A percentile compares a stretch with the other conserved stretches of the same genome.
Conservation (phyloP, 805 yeast genomes). For the Myxozyma neotropica region DNA sequence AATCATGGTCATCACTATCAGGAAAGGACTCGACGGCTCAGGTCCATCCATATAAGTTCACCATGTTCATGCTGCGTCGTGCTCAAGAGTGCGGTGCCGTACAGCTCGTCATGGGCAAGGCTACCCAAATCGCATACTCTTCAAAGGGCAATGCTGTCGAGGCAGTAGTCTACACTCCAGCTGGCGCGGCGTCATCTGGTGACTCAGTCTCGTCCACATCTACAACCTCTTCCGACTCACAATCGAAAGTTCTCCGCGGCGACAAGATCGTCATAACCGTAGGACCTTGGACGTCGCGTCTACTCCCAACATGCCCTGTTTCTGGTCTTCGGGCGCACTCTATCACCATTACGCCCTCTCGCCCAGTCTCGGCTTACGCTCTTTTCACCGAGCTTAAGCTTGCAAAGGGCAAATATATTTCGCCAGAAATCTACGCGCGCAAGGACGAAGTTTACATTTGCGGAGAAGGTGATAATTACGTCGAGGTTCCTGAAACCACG, state of each 20-base stretch:
- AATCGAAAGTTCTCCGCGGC: slow-evolving; percentile 49
- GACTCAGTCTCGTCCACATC: slow-evolving; percentile 7
- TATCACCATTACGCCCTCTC: slow-evolving; percentile 81
- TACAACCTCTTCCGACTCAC: slow-evolving; percentile 1
- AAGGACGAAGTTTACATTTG: slow-evolving; percentile 95
- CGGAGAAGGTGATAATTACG: slow-evolving; percentile 93
- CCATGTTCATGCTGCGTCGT: slow-evolving; percentile 76
- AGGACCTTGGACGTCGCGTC: slow-evolving; percentile 96
- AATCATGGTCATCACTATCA: slow-evolving; percentile 78
- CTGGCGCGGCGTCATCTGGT: slow-evolving; percentile 39
- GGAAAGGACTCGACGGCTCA: slow-evolving; percentile 90
- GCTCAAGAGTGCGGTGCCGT: slow-evolving; percentile 82
- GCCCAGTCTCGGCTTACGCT: slow-evolving; percentile 87
- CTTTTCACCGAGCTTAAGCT: slow-evolving; percentile 87
- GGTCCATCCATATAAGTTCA: slow-evolving; percentile 92
- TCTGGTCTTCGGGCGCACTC: slow-evolving; percentile 94
- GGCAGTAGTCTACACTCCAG: slow-evolving; percentile 44
- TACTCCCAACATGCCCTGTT: slow-evolving; percentile 90
- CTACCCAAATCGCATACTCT: slow-evolving; percentile 62
- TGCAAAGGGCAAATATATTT: slow-evolving; percentile 66
- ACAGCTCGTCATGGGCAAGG: slow-evolving; percentile 85
- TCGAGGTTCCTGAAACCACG: slow-evolving; percentile 89
- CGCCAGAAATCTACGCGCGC: slow-evolving; percentile 95
- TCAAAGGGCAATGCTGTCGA: slow-evolving; percentile 69
- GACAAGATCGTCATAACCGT: slow-evolving; percentile 82